These are phyloP conservation scores for Scheffersomyces lignosus DNA, from an alignment of 805 yeast genomes.

Conservation along the genomic window DNA sequence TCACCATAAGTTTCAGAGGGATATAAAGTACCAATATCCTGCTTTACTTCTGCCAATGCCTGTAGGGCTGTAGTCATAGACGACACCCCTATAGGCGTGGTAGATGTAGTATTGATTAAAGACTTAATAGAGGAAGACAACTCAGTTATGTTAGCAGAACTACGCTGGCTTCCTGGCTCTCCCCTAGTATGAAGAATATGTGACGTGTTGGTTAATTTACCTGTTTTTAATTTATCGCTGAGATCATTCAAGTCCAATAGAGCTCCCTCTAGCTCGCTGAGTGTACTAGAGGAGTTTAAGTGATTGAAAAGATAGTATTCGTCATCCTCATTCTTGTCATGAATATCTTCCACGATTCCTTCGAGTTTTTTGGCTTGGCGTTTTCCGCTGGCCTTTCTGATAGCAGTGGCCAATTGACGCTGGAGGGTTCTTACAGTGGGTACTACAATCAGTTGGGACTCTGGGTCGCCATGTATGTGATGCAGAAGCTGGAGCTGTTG, in stretches of 20 bases:
- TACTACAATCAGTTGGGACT: slow-evolving; percentile 11
- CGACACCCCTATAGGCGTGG: background rate
- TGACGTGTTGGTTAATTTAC: slow-evolving; percentile 13
- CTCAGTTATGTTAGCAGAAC: background rate
- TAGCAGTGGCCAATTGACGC: slow-evolving; percentile 33
- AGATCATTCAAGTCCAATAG: slow-evolving; percentile 27
- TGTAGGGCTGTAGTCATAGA: background rate
- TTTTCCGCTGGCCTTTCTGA: slow-evolving; percentile 23
- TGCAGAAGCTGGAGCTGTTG: too few species aligned
- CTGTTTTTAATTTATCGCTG: slow-evolving; percentile 31
- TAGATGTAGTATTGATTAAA: background rate
- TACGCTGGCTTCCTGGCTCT: background rate
- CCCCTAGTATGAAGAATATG: background rate
- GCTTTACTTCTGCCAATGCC: background rate
- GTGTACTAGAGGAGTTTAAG: slow-evolving; percentile 14
- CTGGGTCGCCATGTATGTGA: background rate
- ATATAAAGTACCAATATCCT: background rate
- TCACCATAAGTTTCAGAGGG: background rate
- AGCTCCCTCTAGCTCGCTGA: slow-evolving; percentile 29
- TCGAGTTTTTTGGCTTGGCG: slow-evolving; percentile 3
- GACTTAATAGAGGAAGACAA: background rate
- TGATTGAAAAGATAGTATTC: slow-evolving; percentile 9
- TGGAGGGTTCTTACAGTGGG: slow-evolving; percentile 41
- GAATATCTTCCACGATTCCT: slow-evolving; percentile 9
- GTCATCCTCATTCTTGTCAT: slow-evolving; percentile 2